phyloP scores from a whole-genome alignment of 257 asterid genomes.

The Solanum sejunctum region DNA sequence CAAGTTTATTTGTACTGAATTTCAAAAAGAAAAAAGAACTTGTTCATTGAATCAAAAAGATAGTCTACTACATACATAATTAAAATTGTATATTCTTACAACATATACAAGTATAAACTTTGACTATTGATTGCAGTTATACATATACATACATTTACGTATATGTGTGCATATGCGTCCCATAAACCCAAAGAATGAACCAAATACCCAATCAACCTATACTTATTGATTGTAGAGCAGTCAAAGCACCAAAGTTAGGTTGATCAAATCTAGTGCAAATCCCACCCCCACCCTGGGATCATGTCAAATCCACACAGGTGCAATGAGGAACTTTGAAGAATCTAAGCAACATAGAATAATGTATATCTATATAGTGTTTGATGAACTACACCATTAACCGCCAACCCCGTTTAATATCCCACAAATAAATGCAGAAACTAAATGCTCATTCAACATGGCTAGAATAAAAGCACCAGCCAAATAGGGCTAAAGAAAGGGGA shows the following conservation, averaged over 20 bases:
- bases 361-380: background rate
- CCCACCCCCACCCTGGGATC: background rate
- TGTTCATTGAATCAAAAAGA: background rate
- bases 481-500: background rate
- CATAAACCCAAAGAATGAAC: background rate
- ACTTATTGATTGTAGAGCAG: background rate
- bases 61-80: background rate
- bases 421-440: background rate
- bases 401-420: background rate
- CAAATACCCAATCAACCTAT: background rate
- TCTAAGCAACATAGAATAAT: background rate
- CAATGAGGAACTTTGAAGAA: background rate
- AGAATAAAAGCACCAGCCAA: background rate
- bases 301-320: background rate
- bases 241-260: background rate
- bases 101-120: background rate
- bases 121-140: background rate
- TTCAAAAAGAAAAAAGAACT: too few relatives aligned
- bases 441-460: background rate
- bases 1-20: too few relatives aligned
- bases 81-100: background rate
- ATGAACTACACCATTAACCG: background rate
- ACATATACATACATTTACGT: background rate
- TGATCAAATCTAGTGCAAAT: background rate
- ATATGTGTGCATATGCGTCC: background rate